Evolutionary conservation across 2,329 filamentous ascomycete genomes (phyloP), one percentile per base, ranked within the genome.

Genomic region (Verticillium klebahnii): DNA sequence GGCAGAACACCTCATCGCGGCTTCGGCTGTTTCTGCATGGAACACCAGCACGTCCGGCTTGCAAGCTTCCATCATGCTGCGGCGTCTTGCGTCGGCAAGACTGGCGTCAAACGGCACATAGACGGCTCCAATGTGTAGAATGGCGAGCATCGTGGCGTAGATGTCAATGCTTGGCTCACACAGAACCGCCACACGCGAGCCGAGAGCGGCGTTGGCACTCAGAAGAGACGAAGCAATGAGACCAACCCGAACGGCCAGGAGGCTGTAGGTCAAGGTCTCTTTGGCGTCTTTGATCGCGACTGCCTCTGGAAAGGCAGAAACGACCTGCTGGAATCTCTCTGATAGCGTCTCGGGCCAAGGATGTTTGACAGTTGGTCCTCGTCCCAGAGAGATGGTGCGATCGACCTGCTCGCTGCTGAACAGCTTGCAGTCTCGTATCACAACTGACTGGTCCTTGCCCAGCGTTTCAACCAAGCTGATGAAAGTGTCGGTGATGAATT

Each of bases 41-140:
- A 31, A 34, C 3, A 56, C 54, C 4, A 56, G 12, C 15, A 31
- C 25, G 31, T 34, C 12, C 15, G 54, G 54, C 25, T 17, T 56
- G 23, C 54, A 56, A 11, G 25, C 40, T 7, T 50, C 40, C n/a
- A 70, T 69, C 2, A 78, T 70, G 6, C 62, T 58, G 1, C 66
- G 60, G 1, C 78, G 71, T 1, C 79, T 70, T 8, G 68, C 23
- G 0, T 68, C 17, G 1, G 71, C 67, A 9, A 68, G 71, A 0
- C 67, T 62, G 0, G 69, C 56, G 60, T 83, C 82, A 0, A 83
- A 68, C 2, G 77, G 77, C 8, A 80, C 69, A 50, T 77, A 78
- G 1, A 73, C 66, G 11, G 68, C 72, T 1, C 79, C 79, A 15
- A 77, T 60, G 0, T 71, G 69, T 59, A 73, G 64, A 50, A 81